Evolutionary conservation across 352 stramenopile genomes (phyloP).

Genomic region (Pythium phragmitis): DNA sequence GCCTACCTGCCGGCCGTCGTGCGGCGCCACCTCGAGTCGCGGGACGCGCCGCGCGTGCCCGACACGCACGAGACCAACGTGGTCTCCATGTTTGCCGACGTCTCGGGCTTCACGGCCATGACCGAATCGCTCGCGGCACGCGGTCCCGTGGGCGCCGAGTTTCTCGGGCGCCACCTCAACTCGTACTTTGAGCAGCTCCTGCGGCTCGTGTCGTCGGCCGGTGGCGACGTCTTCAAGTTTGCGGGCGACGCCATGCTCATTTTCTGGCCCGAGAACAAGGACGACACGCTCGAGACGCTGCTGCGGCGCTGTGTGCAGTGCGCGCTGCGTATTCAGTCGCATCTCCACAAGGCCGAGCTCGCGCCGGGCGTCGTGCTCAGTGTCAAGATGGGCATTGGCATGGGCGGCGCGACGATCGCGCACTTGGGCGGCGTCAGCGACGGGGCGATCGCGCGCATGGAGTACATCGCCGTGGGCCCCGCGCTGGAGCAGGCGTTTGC

Average conservation of each 20-base stretch:
- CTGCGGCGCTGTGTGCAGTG: constrained; percentile 87
- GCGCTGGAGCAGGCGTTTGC: constrained; percentile 91
- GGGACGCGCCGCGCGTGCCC: constrained; percentile 52
- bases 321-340: constrained; percentile 88
- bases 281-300: constrained; percentile 83
- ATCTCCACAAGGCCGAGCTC: constrained; percentile 85
- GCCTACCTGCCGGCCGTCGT: constrained; percentile 83
- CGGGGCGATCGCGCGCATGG: constrained; percentile 74
- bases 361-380: constrained; percentile 86
- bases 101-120: constrained; percentile 93
- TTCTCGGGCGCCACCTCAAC: constrained; percentile 91
- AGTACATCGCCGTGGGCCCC: constrained; percentile 91
- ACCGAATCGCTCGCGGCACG: constrained; percentile 88
- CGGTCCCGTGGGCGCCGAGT: constrained; percentile 86
- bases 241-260: constrained; percentile 95
- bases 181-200: constrained; percentile 91
- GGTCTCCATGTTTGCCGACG: constrained; percentile 93
- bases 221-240: constrained; percentile 94
- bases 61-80: constrained; percentile 73
- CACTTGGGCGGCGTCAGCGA: constrained; percentile 90
- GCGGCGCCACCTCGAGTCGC: constrained; percentile 66
- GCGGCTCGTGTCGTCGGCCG: constrained; percentile 72
- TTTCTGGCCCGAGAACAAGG: constrained; percentile 91
- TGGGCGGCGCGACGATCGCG: constrained; percentile 83
- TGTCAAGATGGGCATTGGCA: constrained; percentile 94